Conservation (phyloP, 768 basidiomycete genomes). For the Mycena vulgaris region DNA sequence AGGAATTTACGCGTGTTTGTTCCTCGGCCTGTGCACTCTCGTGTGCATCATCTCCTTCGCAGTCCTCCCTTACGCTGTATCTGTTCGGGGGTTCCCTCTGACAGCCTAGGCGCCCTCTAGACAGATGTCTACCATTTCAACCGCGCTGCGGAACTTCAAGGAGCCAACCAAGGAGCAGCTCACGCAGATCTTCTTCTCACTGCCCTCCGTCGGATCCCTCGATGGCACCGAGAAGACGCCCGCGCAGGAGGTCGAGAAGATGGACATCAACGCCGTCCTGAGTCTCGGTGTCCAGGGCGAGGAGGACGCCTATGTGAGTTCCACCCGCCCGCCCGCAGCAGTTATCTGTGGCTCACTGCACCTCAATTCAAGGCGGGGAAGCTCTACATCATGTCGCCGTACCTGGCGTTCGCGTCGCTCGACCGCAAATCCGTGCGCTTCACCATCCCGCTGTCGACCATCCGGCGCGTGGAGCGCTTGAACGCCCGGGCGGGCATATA, state of each 20-base stretch:
- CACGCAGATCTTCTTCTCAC: constrained; percentile 88
- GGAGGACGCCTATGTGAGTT: constrained; percentile 95
- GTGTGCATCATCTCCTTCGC: not conserved
- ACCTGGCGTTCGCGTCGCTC: constrained; percentile 89
- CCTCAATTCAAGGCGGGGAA: constrained; percentile 81
- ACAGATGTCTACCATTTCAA: constrained; percentile 88
- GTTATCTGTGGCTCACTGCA: constrained; percentile 5
- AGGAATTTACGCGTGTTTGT: constrained; percentile 21
- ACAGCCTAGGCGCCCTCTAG: constrained; percentile 7
- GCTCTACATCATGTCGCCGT: constrained; percentile 90
- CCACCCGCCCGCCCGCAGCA: not conserved
- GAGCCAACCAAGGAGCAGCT: constrained; percentile 93
- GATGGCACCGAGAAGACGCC: constrained; percentile 44
- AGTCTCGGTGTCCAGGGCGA: constrained; percentile 84
- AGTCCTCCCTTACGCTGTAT: not conserved
- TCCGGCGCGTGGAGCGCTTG: constrained; percentile 93
- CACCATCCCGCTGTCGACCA: constrained; percentile 91
- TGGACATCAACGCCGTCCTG: constrained; percentile 93
- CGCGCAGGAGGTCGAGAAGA: constrained; percentile 68
- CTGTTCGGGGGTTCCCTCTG: not conserved
- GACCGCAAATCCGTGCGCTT: constrained; percentile 95
- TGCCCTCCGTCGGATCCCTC: constrained; percentile 38
- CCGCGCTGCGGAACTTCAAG: constrained; percentile 92
- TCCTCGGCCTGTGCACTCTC: not conserved
- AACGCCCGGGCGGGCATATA: constrained; percentile 96